Evolutionary conservation across 1,284 basidiomycete species (phyloP), one percentile per base, ranked within the genome.

Genomic region (Austroboletus novae-zelandiae): DNA sequence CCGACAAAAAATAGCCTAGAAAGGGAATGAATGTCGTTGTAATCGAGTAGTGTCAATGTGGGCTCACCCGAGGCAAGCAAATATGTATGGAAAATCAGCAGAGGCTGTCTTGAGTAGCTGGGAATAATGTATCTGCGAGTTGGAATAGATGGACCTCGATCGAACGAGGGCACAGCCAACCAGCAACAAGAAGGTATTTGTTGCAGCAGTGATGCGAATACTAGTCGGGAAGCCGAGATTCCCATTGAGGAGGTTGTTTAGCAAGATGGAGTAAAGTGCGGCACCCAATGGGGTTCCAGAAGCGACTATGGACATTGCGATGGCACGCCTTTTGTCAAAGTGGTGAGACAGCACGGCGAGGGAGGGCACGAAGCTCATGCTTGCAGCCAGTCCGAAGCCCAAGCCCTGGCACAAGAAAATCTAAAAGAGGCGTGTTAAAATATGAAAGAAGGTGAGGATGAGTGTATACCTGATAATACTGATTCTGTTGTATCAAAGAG

Each of bases 301-400:
- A 14, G 71, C 51, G 35, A 60, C 70, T 18, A 71, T 57, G 27
- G 66, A 48, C 66, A 71, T 69, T 4, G 59, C 65, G 15, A 72
- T 48, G 32, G 65, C 61, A 13, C 68, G 59, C 15, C 57, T 61
- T 40, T 57, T 60, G 9, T 57, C 43, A 42, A 72, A 72, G 56
- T 72, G 68, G 27, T 70, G 70, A n/a, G 70, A 71, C 14, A 71
- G 37, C 13, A 73, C 57, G n/a, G 69, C 63, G 27, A 72, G 52
- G 7, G 59, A 59, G 11, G 69, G 68, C 15, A 72, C 58, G 41
- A 67, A 71, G 37, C 60, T 54, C 53, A 66, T 57, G 40, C 72
- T 71, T 13, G 62, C 54, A 40, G 67, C 66, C 4, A 71, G 51
- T 4, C 70, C 72, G 8, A 63, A 55, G 8, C 66, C 70, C 13